phyloP scores from a whole-genome alignment of 1,139 yeast species.

The Lodderomyces pseudojiufengensis region DNA sequence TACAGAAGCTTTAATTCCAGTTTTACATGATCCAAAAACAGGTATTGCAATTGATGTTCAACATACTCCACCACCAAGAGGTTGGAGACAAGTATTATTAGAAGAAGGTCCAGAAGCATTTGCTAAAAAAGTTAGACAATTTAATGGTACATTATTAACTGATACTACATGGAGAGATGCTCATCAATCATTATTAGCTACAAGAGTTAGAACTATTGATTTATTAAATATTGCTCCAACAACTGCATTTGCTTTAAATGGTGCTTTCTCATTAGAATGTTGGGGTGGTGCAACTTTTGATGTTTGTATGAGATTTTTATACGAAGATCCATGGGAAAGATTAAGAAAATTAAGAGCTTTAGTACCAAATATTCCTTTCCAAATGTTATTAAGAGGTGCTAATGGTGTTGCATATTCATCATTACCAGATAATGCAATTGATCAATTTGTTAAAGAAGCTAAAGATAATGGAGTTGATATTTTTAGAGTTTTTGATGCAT shows the following conservation, averaged over 20 bases:
- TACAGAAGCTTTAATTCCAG: slow-evolving; percentile 74
- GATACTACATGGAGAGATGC: slow-evolving; percentile 99
- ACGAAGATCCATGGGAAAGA: slow-evolving; percentile 99
- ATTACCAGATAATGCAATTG: slow-evolving; percentile 96
- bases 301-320: slow-evolving; percentile 95
- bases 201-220: slow-evolving; percentile 94
- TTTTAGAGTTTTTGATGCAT: slow-evolving; percentile 95
- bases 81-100: slow-evolving; percentile 88
- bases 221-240: slow-evolving; percentile 87
- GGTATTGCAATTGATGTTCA: slow-evolving; percentile 58
- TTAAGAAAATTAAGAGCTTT: slow-evolving; percentile 79
- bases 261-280: slow-evolving; percentile 94
- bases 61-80: slow-evolving; percentile 55
- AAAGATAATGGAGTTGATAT: slow-evolving; percentile 95
- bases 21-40: slow-evolving; percentile 55
- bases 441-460: slow-evolving; percentile 92
- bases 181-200: slow-evolving; percentile 96
- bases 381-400: slow-evolving; percentile 98
- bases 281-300: slow-evolving; percentile 99
- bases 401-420: slow-evolving; percentile 98
- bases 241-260: slow-evolving; percentile 85
- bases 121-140: slow-evolving; percentile 79
- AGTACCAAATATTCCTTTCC: slow-evolving; percentile 98
- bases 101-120: slow-evolving; percentile 85
- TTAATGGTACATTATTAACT: slow-evolving; percentile 86